Base-by-base conservation (phyloP, 2,329 filamentous ascomycete genomes). In the Colletotrichum australisinense region DNA sequence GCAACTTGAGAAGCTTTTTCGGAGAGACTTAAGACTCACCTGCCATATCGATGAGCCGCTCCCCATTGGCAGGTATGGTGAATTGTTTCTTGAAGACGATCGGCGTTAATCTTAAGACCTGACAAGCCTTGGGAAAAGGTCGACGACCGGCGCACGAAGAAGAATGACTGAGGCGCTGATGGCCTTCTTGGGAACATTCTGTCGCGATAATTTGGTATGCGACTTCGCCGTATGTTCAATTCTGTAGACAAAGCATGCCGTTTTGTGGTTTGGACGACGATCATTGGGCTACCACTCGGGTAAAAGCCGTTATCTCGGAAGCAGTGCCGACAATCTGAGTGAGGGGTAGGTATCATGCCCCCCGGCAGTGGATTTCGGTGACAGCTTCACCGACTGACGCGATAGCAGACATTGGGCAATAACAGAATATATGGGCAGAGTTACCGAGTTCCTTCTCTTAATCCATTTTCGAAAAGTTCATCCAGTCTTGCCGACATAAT, bases 41-140 rank as follows among this genome's bases (percentile, higher is more conserved):
- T 69, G 58, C 79, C 79, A 60, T 79, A 80, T 32, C 76, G 72
- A 66, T 80, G 75, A 19, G 79, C 78, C 1, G 78, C 76, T 1
- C 79, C 79, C 79, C 79, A 83, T 81, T 78, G 79, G 77, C 78
- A 78, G 12, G 73, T 83, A 74, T 76, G 76, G 75, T 78, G 83
- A 73, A 81, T 77, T 22, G 78, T 80, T 59, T 80, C 77, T 38
- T 77, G 69, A 1, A 81, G 77, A 53, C 79, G 74, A 22, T 76
- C 76, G 11, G 78, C 74, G 55, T 81, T 80, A 69, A 81, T 80
- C 57, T 77, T 76, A 28, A 79, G 72, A 5, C 75, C 69, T 8
- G 74, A 72, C 57, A 74, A 38, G 46, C 42, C 42, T 49, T 11
- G 42, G 8, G 42, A 49, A 49, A 49, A 49, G 19, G 42, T 49